Base-by-base conservation (phyloP, 805 yeast species). In the Starmerella floris region DNA sequence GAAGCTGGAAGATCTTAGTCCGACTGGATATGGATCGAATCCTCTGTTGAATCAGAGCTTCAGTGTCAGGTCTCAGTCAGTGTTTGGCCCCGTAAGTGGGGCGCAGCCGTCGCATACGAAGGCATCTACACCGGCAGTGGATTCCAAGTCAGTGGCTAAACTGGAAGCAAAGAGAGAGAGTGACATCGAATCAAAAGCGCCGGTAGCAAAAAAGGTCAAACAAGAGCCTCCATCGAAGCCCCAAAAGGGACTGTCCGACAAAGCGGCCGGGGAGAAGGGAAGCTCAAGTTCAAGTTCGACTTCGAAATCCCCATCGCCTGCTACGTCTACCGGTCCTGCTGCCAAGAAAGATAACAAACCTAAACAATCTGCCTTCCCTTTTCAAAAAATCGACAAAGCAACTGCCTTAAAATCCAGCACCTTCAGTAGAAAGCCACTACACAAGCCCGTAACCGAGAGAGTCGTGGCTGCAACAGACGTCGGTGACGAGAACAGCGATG, bases 21-120 rank as follows among this genome's bases (percentile, higher is more conserved):
- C 16, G 3, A 15, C 41, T 2, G 52, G 52, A 3, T 23, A 36
- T 13, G 17, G 26, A 20, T 17, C 38, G 19, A 42, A 46, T 17
- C 49, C 51, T 21, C 25, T 37, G 4, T 35, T 45, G 2, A 43
- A 36, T 6, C 28, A 22, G 11, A 41, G 23, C 2, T 40, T 40
- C 22, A 15, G 25, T 3, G 26, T 34, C 13, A 2, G 23, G n/a
- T 21, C 33, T 4, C 21, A 28, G 17, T 10, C 30, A 2, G 20
- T 4, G 5, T 30, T 21, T 15, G 30, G 37, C 2, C 33, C 43
- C 13, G 4, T 27, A 9, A 9, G 25, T 20, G 2, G n/a, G 19
- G 5, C 13, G 30, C 4, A 33, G 6, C 19, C 19, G 21, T 15
- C 27, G 23, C 26, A 37, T 21, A 21, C 19, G 19, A 22, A 34